Percentiles rank a stretch among this genome's conserved stretches.
These are phyloP conservation scores for Penicillium sp. DNA, from an alignment of 2,329 filamentous ascomycete genomes.

Conservation along the genomic window DNA sequence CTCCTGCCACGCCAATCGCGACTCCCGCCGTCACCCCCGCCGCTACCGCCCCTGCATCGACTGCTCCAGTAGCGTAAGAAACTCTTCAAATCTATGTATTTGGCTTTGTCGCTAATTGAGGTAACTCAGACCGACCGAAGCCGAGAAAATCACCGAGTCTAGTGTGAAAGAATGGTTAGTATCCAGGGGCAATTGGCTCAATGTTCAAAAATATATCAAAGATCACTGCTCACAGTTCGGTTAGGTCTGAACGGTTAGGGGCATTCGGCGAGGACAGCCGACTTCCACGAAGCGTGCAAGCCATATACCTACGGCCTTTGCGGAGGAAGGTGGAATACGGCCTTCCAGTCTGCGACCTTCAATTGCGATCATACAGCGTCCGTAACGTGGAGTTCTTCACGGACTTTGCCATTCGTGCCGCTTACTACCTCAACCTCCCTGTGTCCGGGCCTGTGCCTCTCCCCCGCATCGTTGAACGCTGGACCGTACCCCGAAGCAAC, in stretches of 20 bases:
- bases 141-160: conserved; percentile 16
- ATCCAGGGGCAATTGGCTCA: background rate
- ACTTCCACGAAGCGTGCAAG: conserved; percentile 76
- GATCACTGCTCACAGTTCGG: conserved; percentile 9
- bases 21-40: background rate
- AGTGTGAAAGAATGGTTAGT: conserved; percentile 34
- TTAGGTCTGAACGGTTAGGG: conserved; percentile 40
- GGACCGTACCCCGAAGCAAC: conserved; percentile 84
- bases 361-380: conserved; percentile 85
- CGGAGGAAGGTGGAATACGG: conserved; percentile 72
- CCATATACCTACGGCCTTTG: conserved; percentile 80
- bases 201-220: background rate
- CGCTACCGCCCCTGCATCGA: conserved; percentile 2
- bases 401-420: conserved; percentile 90
- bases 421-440: conserved; percentile 87
- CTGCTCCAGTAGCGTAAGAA: conserved; percentile 15
- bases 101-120: conserved; percentile 4
- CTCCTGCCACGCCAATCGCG: background rate
- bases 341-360: conserved; percentile 83
- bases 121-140: conserved; percentile 13
- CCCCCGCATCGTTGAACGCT: conserved; percentile 82
- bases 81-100: background rate
- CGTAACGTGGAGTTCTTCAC: conserved; percentile 91
- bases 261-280: conserved; percentile 48
- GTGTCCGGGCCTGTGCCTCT: conserved; percentile 83